A percentile compares a stretch with the other conserved stretches of the same genome.
Conservation (phyloP, 345 rosid species). For the Arabidopsis suecica region DNA sequence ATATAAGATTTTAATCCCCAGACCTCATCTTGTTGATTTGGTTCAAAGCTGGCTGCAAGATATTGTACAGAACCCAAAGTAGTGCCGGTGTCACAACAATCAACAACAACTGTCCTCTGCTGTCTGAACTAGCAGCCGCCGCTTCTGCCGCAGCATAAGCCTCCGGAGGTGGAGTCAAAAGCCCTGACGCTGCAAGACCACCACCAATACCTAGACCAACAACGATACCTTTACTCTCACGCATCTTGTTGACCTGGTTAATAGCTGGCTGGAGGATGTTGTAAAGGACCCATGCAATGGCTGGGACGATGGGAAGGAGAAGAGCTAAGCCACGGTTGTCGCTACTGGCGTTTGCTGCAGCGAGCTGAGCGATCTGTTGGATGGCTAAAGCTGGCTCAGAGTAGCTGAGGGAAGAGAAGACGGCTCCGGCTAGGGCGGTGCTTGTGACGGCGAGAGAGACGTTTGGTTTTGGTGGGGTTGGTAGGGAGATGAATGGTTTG, state of each 20-base stretch:
- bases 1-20: conserved; percentile 31
- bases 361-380: conserved; percentile 74
- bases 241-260: conserved; percentile 84
- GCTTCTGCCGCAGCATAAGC: conserved; percentile 55
- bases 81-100: conserved; percentile 85
- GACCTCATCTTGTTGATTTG: conserved; percentile 92
- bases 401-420: conserved; percentile 72
- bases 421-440: conserved; percentile 76
- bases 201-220: conserved; percentile 83
- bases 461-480: conserved; percentile 38
- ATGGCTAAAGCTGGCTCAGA: conserved; percentile 88
- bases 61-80: conserved; percentile 93
- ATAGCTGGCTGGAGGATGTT: conserved; percentile 95
- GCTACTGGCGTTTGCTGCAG: conserved; percentile 52
- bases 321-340: conserved; percentile 92
- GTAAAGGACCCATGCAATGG: conserved; percentile 90
- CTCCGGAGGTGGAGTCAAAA: conserved; percentile 52
- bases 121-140: conserved; percentile 58
- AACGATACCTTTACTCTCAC: conserved; percentile 63
- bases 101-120: conserved; percentile 81
- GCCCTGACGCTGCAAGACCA: conserved; percentile 64
- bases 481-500: conserved; percentile 37
- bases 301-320: conserved; percentile 81
- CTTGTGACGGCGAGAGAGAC: conserved; percentile 44
- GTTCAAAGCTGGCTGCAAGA: conserved; percentile 95